These are phyloP conservation scores for Thalia dealbata DNA, from an alignment of 176 grass and related monocot species.

Conservation along the genomic window DNA sequence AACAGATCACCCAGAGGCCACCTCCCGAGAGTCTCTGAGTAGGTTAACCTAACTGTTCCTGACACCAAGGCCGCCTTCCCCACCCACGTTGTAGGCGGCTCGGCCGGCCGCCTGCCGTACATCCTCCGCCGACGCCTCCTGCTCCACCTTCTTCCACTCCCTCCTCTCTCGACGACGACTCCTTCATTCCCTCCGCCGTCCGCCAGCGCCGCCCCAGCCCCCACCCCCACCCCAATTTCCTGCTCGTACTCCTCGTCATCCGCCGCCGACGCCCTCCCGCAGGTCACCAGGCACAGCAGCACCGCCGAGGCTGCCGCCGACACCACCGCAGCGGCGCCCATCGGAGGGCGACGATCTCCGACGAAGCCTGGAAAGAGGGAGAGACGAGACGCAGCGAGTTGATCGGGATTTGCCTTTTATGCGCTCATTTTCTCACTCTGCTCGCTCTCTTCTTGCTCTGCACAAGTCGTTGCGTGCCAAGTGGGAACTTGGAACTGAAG, in stretches of 20 bases:
- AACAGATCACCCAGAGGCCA: conserved; percentile 79
- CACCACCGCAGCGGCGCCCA: conserved; percentile 40
- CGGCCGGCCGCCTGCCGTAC: conserved; percentile 34
- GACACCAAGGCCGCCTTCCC: conserved; percentile 31
- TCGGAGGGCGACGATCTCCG: not conserved
- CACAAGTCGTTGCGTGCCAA: not conserved
- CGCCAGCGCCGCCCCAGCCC: conserved; percentile 19
- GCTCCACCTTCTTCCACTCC: conserved; percentile 9
- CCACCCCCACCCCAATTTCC: conserved; percentile 4
- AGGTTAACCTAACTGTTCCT: conserved; percentile 46
- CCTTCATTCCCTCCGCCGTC: conserved; percentile 1
- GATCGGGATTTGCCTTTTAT: not conserved
- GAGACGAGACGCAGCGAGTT: not conserved
- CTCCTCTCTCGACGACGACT: conserved; percentile 15
- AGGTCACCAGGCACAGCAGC: conserved; percentile 58
- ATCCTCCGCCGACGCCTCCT: conserved; percentile 10
- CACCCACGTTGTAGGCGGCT: conserved; percentile 39
- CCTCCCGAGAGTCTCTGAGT: conserved; percentile 69
- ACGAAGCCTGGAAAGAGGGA: not conserved
- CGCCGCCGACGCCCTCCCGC: conserved; percentile 43
- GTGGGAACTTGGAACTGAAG: not conserved
- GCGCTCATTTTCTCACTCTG: too few species aligned
- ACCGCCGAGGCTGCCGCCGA: conserved; percentile 55
- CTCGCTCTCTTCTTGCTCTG: not conserved
- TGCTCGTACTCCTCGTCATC: conserved; percentile 7